phyloP scores from a whole-genome alignment of 2,329 filamentous ascomycete genomes.

The Trichophyton benhamiae region DNA sequence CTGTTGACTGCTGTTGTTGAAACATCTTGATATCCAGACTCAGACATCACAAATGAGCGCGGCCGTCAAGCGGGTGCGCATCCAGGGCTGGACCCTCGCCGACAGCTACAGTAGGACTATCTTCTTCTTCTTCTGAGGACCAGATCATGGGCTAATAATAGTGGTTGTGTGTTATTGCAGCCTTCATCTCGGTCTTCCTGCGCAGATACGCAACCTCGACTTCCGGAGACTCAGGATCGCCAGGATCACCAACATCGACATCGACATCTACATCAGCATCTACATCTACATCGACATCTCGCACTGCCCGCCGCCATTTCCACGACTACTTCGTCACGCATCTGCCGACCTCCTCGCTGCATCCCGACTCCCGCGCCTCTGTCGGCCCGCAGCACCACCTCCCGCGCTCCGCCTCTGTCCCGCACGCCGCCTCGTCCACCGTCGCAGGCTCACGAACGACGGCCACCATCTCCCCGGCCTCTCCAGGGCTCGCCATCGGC shows the following conservation, averaged over 20 bases:
- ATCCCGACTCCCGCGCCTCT: constrained; percentile 63
- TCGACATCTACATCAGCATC: neutral
- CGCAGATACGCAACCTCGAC: constrained; percentile 19
- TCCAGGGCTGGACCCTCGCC: constrained; percentile 29
- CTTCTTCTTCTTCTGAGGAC: neutral
- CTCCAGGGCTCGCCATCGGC: constrained; percentile 36
- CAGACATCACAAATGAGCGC: constrained; percentile 22
- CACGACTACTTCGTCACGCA: constrained; percentile 98
- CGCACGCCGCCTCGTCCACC: constrained; percentile 31
- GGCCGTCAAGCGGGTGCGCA: constrained; percentile 28
- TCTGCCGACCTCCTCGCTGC: constrained; percentile 80
- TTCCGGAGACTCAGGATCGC: constrained; percentile 1
- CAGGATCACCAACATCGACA: constrained; percentile 6
- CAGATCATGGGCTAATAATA: neutral
- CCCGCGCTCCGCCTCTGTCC: constrained; percentile 70
- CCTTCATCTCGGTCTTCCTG: constrained; percentile 24
- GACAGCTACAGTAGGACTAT: constrained; percentile 26
- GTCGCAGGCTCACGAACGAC: constrained; percentile 33
- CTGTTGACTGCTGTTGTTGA: neutral
- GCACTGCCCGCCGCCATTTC: constrained; percentile 44
- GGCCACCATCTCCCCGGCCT: constrained; percentile 46
- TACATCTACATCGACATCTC: constrained; percentile 8
- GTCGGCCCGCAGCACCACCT: constrained; percentile 67
- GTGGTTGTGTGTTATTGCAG: constrained; percentile 17
- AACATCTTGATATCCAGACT: neutral